Evolutionary conservation across 805 yeast species (phyloP), one percentile per base, ranked within the genome.

Genomic region (Barnettozyma californica): DNA sequence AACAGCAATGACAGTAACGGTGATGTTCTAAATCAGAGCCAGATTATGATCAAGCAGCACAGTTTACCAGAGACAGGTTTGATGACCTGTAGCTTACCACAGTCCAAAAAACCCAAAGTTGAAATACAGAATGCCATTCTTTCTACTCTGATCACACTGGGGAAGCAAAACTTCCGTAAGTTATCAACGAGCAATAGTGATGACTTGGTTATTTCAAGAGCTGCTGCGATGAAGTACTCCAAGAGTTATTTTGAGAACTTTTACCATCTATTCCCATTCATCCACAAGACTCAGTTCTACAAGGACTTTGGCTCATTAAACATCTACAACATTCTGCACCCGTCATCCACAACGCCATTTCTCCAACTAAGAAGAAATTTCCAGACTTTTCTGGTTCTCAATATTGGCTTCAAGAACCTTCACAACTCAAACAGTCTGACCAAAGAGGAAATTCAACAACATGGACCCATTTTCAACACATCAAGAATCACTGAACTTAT

Each of bases 51-150:
- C 33, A 29, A 29, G 16, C 33, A 29, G 14, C 33, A 29, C 33
- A 29, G 33, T 8, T 13, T 29, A 13, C 33, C 33, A 29, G 33
- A 14, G 33, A 29, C 16, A 5, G n/a, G 7, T 8, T 29, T 16
- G 34, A 25, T 38, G 46, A 9, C 46, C 52, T 10, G 38, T 51
- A 7, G 20, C 36, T 19, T 41, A n/a, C 21, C 29, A 41, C 21
- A 27, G 25, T 5, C 26, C 20, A 29, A 35, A 9, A 47, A 34
- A 19, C 45, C 50, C 5, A 36, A 46, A 16, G 35, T 34, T 25
- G 53, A 53, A 10, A 57, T 57, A 35, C 62, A 58, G 26, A 54
- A 54, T 36, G 61, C 57, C 2, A 44, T 58, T 1, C 33, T 58
- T 14, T 55, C 60, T 5, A 57, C 61, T 8, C 44, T 58, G 39